Base-by-base conservation (phyloP, 257 asterid genomes). In the Echium plantagineum region DNA sequence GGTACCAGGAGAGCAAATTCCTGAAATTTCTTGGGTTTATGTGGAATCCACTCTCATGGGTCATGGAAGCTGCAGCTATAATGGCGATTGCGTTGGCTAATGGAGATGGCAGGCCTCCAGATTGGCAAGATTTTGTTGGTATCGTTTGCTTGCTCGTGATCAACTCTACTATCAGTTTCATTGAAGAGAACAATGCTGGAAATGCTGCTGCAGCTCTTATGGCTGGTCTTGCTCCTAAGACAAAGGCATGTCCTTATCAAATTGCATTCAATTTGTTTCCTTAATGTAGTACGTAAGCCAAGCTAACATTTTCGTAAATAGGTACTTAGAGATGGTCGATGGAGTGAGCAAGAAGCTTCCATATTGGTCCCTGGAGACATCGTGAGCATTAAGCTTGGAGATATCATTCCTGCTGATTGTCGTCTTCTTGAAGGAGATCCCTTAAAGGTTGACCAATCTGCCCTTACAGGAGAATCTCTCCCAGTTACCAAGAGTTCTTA, bases 41-140 rank as follows among this genome's bases (percentile, higher is more conserved):
- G 98, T 90, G 98, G 98, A 90, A 90, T 67, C 98, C 98, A 21
- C 95, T 90, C 59, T 90, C 98, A 52, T 90, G 96, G 98, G 98
- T 90, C 66, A 90, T 90, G 98, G 98, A 90, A 71, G 94, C 95
- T 67, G 96, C 98, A 0, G 97, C 98, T 28, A 12, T 91, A 1
- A 91, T 91, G 98, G 98, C 98, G 21, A 91, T 91, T 71, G 95
- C 77, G 1, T 74, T 88, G 66, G 95, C 98, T 30, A 91, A 91
- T 54, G 98, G 98, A 59, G 81, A 84, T 1, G 97, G 97, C 54
- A 77, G 76, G 81, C 85, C 87, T 52, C 98, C 97, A 35, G 97
- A 91, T 78, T 90, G 98, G 98, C 98, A 85, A 58, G 98, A 90
- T 55, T 90, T 90, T 24, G 86, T 90, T 13, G 98, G 97, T 57